phyloP scores from a whole-genome alignment of 2,329 filamentous ascomycete species.

The Ceratocystis destructans region DNA sequence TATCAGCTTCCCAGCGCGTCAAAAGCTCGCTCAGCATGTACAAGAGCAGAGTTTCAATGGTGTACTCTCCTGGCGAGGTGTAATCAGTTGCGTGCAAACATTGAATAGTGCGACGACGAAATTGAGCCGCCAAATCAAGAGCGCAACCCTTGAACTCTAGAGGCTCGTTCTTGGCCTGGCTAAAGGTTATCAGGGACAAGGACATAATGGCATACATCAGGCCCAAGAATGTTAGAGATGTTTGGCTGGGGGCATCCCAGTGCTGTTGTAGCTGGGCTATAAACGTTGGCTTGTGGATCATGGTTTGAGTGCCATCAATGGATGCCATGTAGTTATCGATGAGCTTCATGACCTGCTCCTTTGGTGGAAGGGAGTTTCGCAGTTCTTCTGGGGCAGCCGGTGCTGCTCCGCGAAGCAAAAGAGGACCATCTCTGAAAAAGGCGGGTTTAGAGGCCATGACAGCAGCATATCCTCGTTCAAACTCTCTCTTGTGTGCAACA shows the following conservation, averaged over 20 bases:
- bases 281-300: constrained; percentile 76
- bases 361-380: constrained; percentile 63
- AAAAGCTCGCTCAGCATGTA: constrained; percentile 66
- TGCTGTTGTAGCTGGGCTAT: constrained; percentile 52
- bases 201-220: constrained; percentile 64
- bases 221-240: constrained; percentile 64
- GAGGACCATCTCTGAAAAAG: constrained; percentile 49
- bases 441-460: constrained; percentile 55
- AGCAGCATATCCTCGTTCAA: constrained; percentile 67
- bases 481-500: constrained; percentile 68
- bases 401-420: constrained; percentile 64
- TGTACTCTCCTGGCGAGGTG: constrained; percentile 58
- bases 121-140: constrained; percentile 47
- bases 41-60: constrained; percentile 63
- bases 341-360: constrained; percentile 69
- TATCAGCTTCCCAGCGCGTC: constrained; percentile 58
- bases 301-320: constrained; percentile 53
- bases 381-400: constrained; percentile 63
- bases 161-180: constrained; percentile 67
- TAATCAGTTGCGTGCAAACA: constrained; percentile 65
- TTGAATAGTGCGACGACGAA: constrained; percentile 60
- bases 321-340: constrained; percentile 87
- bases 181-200: constrained; percentile 64
- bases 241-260: constrained; percentile 60
- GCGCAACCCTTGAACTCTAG: constrained; percentile 59